Conservation (phyloP, 495 filamentous ascomycete genomes). For the Lophiotrema nucula region DNA sequence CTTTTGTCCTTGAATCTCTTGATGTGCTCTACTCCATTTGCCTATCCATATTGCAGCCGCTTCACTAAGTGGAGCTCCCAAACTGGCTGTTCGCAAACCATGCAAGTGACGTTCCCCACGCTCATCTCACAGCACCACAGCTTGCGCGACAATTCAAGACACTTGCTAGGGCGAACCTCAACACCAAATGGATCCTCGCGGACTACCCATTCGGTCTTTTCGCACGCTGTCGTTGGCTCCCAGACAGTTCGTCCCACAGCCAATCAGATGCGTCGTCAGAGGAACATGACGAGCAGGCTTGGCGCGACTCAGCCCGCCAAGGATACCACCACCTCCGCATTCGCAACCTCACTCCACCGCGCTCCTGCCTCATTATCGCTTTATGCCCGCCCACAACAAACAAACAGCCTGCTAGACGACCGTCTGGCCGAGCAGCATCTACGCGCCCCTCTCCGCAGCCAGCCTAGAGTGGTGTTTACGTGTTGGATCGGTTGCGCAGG, state of each 20-base stretch:
- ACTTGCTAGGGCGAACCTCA: too few relatives aligned
- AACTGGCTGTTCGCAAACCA: too few relatives aligned
- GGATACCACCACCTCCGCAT: constrained; percentile 15
- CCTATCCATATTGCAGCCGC: neutral
- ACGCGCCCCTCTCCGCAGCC: constrained; percentile 40
- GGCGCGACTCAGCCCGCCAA: constrained; percentile 2
- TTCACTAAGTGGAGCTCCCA: too few relatives aligned
- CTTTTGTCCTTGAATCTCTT: constrained; percentile 16
- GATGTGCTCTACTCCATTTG: neutral
- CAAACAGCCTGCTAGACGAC: constrained; percentile 46
- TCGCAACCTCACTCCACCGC: constrained; percentile 14
- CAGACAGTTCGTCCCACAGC: neutral
- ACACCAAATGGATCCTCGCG: constrained; percentile 21
- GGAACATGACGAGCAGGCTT: constrained; percentile 20
- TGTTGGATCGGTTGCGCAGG: constrained; percentile 34
- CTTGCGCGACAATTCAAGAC: too few relatives aligned
- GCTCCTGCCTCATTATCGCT: constrained; percentile 26
- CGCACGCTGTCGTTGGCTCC: constrained; percentile 8
- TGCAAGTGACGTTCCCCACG: too few relatives aligned
- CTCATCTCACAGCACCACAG: too few relatives aligned
- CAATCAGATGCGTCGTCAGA: constrained; percentile 1
- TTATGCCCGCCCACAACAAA: constrained; percentile 28
- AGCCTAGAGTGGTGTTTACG: constrained; percentile 39
- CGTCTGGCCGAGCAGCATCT: constrained; percentile 44
- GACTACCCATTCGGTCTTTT: constrained; percentile 3